phyloP scores from a whole-genome alignment of 1,139 yeast genomes.

The Arxiozyma slooffiae region DNA sequence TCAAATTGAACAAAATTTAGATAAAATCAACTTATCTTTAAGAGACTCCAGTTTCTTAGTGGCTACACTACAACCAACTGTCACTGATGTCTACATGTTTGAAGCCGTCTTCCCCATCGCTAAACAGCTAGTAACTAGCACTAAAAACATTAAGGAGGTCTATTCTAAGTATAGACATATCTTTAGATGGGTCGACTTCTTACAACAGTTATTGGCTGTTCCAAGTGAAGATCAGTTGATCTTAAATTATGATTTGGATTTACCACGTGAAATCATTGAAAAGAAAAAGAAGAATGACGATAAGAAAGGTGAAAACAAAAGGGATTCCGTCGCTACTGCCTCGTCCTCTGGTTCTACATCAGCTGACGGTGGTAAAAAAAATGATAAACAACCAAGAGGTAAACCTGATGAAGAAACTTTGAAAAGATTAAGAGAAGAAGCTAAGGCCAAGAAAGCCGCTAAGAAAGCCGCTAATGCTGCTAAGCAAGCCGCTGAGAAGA shows the following conservation, averaged over 20 bases:
- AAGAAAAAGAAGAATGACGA: constrained; percentile 43
- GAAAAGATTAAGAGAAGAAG: constrained; percentile 53
- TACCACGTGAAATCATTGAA: constrained; percentile 60
- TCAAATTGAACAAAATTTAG: constrained; percentile 50
- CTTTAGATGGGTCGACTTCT: constrained; percentile 81
- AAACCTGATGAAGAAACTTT: constrained; percentile 56
- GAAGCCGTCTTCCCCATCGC: constrained; percentile 55
- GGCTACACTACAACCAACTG: constrained; percentile 50
- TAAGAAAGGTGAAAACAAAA: constrained; percentile 26
- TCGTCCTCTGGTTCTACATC: background rate
- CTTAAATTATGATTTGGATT: constrained; percentile 49
- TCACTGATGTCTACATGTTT: constrained; percentile 60
- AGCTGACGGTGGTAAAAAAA: constrained; percentile 32
- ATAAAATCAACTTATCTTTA: constrained; percentile 57
- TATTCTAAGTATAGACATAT: constrained; percentile 67
- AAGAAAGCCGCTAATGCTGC: constrained; percentile 61
- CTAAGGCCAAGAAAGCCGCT: constrained; percentile 65
- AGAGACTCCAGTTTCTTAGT: constrained; percentile 60
- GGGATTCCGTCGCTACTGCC: constrained; percentile 22
- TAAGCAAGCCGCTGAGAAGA: constrained; percentile 43
- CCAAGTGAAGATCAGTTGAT: constrained; percentile 44
- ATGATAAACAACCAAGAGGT: constrained; percentile 29
- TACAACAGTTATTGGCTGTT: constrained; percentile 56
- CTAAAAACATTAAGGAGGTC: constrained; percentile 28
- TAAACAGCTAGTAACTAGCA: constrained; percentile 39